phyloP scores from a whole-genome alignment of 345 rosid species.

The Fremontodendron californicum region DNA sequence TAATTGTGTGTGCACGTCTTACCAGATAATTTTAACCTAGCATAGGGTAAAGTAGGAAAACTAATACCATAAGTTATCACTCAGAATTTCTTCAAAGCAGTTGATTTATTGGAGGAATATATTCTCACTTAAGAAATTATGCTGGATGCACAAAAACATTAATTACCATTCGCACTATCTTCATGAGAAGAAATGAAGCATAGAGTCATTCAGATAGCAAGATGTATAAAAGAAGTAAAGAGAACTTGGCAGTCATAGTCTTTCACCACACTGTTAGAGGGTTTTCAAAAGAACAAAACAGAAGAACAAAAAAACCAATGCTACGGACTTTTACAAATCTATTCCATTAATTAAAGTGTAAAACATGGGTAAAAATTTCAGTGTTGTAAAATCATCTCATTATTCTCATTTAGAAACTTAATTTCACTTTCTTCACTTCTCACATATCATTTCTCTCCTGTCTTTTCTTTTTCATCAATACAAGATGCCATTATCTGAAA shows the following conservation, averaged over 20 bases:
- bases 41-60: neutral
- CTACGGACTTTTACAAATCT: neutral
- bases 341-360: neutral
- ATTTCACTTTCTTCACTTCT: neutral
- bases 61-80: neutral
- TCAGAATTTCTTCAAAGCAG: neutral
- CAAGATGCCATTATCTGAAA: neutral
- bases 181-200: neutral
- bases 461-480: neutral
- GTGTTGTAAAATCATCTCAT: neutral
- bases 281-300: neutral
- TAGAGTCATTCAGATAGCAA: neutral
- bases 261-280: neutral
- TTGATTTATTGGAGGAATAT: neutral
- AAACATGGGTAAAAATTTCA: neutral
- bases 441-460: neutral
- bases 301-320: neutral
- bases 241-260: neutral
- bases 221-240: neutral
- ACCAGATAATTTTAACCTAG: neutral
- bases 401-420: neutral
- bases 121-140: neutral
- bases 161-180: neutral
- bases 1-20: neutral
- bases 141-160: neutral